Evolutionary conservation across 148 eudicot genomes (phyloP).

Genomic region (Vaccinium corymbosum): DNA sequence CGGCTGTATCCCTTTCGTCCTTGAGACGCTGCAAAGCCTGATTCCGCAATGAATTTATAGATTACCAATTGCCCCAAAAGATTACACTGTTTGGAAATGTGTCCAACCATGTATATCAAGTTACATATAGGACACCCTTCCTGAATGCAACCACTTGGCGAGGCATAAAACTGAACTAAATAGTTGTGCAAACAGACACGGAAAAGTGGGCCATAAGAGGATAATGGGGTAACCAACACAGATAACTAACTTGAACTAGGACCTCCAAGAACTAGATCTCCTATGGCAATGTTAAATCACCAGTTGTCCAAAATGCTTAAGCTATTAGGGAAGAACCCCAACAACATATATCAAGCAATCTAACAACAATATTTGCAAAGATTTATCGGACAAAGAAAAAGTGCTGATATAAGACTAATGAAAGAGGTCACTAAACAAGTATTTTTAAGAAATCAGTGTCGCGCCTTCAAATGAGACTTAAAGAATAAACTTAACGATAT

Average conservation of each 20-base stretch:
- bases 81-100: background rate
- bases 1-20: conserved; percentile 72
- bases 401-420: background rate
- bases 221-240: background rate
- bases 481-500: background rate
- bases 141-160: background rate
- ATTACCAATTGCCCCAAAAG: background rate
- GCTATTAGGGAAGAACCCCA: background rate
- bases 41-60: conserved; percentile 25
- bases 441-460: too few relatives aligned
- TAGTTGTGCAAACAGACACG: background rate
- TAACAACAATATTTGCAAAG: background rate
- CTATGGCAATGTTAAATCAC: background rate
- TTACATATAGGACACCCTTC: background rate
- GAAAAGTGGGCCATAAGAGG: background rate
- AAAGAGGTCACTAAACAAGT: background rate
- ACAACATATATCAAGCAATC: background rate
- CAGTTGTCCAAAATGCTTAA: background rate
- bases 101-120: background rate
- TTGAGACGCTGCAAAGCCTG: conserved; percentile 51
- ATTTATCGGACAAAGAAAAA: background rate
- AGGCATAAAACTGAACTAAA: background rate
- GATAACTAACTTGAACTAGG: background rate
- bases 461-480: background rate
- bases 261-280: background rate